These are phyloP conservation scores for Collybia nuda DNA, from an alignment of 768 basidiomycete genomes.

Conservation along the genomic window DNA sequence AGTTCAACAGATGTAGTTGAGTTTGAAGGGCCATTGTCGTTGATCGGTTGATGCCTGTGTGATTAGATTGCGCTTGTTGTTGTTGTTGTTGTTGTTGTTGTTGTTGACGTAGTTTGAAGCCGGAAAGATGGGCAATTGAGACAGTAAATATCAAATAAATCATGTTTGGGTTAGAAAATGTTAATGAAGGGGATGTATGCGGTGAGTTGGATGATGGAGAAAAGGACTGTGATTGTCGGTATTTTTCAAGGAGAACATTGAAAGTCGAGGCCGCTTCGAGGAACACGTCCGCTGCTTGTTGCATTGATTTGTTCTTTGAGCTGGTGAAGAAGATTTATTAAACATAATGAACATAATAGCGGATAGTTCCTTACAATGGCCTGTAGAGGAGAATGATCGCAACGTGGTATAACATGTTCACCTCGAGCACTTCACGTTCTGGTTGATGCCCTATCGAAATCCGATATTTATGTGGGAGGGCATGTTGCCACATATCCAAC, in stretches of 20 bases:
- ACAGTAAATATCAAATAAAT: slow-evolving; percentile 21
- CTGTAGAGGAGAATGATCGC: slow-evolving; percentile 24
- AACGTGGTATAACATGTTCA: slow-evolving; percentile 28
- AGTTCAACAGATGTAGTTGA: slow-evolving; percentile 25
- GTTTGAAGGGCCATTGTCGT: slow-evolving; percentile 22
- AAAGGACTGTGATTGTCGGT: slow-evolving; percentile 11
- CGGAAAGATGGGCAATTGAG: slow-evolving; percentile 16
- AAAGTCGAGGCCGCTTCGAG: slow-evolving; percentile 24
- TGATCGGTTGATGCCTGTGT: slow-evolving; percentile 1
- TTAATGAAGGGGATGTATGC: slow-evolving; percentile 3
- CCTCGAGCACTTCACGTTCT: slow-evolving; percentile 24
- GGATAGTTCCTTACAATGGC: slow-evolving; percentile 17
- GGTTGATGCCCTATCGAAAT: slow-evolving; percentile 22
- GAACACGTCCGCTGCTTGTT: slow-evolving; percentile 16
- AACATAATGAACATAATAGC: neutral
- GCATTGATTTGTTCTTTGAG: slow-evolving; percentile 12
- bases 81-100: slow-evolving; percentile 10
- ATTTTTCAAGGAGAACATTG: slow-evolving; percentile 25
- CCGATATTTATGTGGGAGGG: slow-evolving; percentile 21
- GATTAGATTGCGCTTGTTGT: slow-evolving; percentile 1
- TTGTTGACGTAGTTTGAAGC: slow-evolving; percentile 12
- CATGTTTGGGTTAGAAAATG: slow-evolving; percentile 19
- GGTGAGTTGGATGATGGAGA: neutral
- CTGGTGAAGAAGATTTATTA: slow-evolving; percentile 8
- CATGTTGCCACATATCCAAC: slow-evolving; percentile 24